Conservation (phyloP, 1,284 basidiomycete species). For the Tilletia horrida region DNA sequence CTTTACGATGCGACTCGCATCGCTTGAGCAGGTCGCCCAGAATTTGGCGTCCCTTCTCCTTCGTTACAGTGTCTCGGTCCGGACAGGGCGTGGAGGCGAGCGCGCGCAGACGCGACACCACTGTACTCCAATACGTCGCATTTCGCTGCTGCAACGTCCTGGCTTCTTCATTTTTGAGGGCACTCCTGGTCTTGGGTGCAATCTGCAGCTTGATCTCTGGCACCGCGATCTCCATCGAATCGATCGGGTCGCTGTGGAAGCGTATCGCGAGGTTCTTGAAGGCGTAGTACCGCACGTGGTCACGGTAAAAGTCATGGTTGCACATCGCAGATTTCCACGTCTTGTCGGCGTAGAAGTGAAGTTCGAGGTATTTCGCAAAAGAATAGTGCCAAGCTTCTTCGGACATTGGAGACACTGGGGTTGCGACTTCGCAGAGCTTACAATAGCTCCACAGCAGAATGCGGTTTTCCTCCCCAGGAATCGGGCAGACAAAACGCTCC, state of each 20-base stretch:
- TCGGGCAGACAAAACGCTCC: slow-evolving; percentile 52
- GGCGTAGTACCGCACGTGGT: slow-evolving; percentile 90
- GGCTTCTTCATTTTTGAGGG: slow-evolving; percentile 86
- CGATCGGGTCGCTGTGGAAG: slow-evolving; percentile 80
- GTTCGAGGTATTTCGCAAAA: slow-evolving; percentile 87
- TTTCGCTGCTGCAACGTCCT: slow-evolving; percentile 72
- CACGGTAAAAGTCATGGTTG: slow-evolving; percentile 86
- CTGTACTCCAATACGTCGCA: slow-evolving; percentile 62
- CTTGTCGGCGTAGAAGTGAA: slow-evolving; percentile 81
- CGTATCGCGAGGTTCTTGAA: slow-evolving; percentile 69
- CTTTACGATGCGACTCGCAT: slow-evolving; percentile 56
- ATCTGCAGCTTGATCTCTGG: slow-evolving; percentile 83
- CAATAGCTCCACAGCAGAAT: slow-evolving; percentile 92
- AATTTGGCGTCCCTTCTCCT: slow-evolving; percentile 32
- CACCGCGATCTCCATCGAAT: slow-evolving; percentile 79
- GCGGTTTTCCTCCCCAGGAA: slow-evolving; percentile 62
- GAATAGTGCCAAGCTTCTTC: slow-evolving; percentile 89
- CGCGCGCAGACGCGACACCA: slow-evolving; percentile 61
- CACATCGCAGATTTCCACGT: slow-evolving; percentile 76
- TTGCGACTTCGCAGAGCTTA: slow-evolving; percentile 59
- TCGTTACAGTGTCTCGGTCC: slow-evolving; percentile 24
- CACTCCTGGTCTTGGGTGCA: slow-evolving; percentile 76
- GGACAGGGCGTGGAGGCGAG: slow-evolving; percentile 40
- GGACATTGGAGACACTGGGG: slow-evolving; percentile 83
- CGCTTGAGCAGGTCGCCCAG: slow-evolving; percentile 33